phyloP scores from a whole-genome alignment of 129 eudicot species.

The Gnaphalium uliginosum region DNA sequence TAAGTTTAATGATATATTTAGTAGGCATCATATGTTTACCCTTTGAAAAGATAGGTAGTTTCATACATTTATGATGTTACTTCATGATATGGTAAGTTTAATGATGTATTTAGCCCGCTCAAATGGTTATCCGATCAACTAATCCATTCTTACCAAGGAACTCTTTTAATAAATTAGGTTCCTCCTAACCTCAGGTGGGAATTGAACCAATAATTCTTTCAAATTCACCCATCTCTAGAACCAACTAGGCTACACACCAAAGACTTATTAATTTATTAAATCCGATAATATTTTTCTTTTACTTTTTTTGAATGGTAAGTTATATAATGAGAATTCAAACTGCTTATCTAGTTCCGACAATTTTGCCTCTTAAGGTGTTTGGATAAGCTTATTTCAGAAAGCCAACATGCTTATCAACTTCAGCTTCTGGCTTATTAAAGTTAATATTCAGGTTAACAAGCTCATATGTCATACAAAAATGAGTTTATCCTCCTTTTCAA shows the following conservation, averaged over 20 bases:
- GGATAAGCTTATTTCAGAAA: no score
- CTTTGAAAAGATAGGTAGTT: not conserved
- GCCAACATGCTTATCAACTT: no score
- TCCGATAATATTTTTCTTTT: no score
- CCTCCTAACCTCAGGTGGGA: not conserved
- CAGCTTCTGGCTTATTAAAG: no score
- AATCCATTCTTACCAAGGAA: not conserved
- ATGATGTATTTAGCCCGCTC: not conserved
- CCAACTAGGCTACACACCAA: not conserved
- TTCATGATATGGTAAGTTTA: not conserved
- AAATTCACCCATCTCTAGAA: not conserved
- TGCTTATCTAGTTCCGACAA: not conserved
- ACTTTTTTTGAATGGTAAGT: not conserved
- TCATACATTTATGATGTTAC: not conserved
- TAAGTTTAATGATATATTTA: conserved; percentile 9
- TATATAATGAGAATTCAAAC: not conserved
- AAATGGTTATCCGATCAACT: not conserved
- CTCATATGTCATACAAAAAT: not conserved
- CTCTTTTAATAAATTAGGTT: not conserved
- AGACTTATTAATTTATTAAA: no score
- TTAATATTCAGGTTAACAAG: not conserved
- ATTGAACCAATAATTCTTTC: not conserved
- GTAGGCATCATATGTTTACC: not conserved
- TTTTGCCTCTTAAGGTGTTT: not conserved
- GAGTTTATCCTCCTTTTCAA: not conserved